Percentiles rank a stretch among this genome's conserved stretches.
These are phyloP conservation scores for Hypoxylon sp. DNA, from an alignment of 2,329 filamentous ascomycete species.

Conservation along the genomic window DNA sequence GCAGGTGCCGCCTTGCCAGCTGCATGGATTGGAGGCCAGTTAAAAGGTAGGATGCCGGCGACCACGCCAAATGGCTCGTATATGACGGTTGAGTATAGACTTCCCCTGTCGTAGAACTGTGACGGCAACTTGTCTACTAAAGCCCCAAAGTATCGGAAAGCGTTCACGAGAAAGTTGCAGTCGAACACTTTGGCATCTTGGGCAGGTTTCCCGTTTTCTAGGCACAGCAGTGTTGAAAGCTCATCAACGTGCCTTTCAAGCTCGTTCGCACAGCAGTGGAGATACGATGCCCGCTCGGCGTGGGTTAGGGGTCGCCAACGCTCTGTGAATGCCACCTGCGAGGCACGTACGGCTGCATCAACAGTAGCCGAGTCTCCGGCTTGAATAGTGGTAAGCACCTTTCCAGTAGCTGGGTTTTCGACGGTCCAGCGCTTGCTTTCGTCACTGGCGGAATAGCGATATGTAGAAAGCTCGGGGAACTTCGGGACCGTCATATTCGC, in stretches of 20 bases:
- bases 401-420: slow-evolving; percentile 30
- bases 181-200: slow-evolving; percentile 74
- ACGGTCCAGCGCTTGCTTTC: slow-evolving; percentile 26
- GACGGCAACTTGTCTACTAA: slow-evolving; percentile 80
- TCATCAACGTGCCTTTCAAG: slow-evolving; percentile 73
- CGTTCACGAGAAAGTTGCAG: slow-evolving; percentile 56
- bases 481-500: slow-evolving; percentile 14
- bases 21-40: slow-evolving; percentile 83
- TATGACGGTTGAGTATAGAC: slow-evolving; percentile 64
- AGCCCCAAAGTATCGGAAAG: slow-evolving; percentile 82
- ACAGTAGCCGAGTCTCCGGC: slow-evolving; percentile 24
- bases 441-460: slow-evolving; percentile 27
- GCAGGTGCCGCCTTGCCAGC: slow-evolving; percentile 83
- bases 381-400: slow-evolving; percentile 31
- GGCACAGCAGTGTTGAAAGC: slow-evolving; percentile 73
- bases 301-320: slow-evolving; percentile 30
- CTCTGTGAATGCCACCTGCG: slow-evolving; percentile 28
- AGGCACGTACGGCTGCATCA: slow-evolving; percentile 28
- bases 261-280: slow-evolving; percentile 66
- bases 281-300: slow-evolving; percentile 21
- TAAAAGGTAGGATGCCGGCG: slow-evolving; percentile 85
- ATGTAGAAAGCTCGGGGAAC: slow-evolving; percentile 20
- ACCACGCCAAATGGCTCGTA: slow-evolving; percentile 73
- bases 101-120: slow-evolving; percentile 71
- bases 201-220: slow-evolving; percentile 87